Conservation (phyloP, 1,284 basidiomycete genomes). For the Irpex sp. region DNA sequence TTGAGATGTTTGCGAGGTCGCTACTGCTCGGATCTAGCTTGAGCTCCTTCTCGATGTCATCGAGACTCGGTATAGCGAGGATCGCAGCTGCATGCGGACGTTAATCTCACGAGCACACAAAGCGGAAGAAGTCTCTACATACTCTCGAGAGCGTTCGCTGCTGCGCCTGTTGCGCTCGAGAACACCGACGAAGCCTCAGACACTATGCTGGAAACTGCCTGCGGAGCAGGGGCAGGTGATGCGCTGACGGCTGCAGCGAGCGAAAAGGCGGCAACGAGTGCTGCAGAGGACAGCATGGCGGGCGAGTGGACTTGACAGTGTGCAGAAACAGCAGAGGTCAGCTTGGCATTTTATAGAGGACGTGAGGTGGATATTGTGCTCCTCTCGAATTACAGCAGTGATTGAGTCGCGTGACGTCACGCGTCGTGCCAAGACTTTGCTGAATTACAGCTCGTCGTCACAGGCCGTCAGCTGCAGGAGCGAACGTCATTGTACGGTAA, state of each 20-base stretch:
- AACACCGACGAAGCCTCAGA: constrained; percentile 13
- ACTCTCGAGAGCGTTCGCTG: constrained; percentile 20
- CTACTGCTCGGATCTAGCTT: constrained; percentile 13
- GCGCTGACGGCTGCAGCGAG: constrained; percentile 4
- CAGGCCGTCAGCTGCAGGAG: no score
- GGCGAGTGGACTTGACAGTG: not conserved
- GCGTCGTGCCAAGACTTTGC: not conserved
- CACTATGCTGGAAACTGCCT: constrained; percentile 10
- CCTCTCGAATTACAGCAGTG: not conserved
- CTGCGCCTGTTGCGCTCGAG: constrained; percentile 19
- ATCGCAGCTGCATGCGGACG: constrained; percentile 12
- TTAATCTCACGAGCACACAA: not conserved
- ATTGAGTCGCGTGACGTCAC: not conserved
- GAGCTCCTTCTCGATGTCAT: constrained; percentile 22
- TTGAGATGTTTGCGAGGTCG: constrained; percentile 17
- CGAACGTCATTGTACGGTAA: not conserved
- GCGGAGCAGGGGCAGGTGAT: constrained; percentile 15
- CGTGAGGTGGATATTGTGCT: not conserved
- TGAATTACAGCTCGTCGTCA: not conserved
- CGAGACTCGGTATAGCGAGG: constrained; percentile 21
- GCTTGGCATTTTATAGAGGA: not conserved
- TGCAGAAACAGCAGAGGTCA: not conserved
- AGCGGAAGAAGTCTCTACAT: not conserved
- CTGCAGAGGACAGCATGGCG: not conserved
- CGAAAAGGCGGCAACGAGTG: not conserved